These are phyloP conservation scores for Cyclotella sp. DNA, from an alignment of 108 stramenopile genomes.

Conservation along the genomic window DNA sequence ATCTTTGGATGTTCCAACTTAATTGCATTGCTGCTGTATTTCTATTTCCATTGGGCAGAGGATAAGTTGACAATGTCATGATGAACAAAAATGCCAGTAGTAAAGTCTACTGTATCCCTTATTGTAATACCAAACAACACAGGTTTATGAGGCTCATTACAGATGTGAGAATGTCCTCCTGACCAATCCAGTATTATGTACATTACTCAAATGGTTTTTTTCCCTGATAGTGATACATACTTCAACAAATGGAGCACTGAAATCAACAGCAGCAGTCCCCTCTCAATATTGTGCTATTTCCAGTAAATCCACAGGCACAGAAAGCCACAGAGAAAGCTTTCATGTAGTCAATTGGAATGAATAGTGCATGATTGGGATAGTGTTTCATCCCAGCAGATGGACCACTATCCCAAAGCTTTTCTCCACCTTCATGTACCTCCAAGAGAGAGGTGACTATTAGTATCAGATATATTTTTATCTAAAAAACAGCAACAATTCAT, in stretches of 20 bases:
- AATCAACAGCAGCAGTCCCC: constrained; percentile 12
- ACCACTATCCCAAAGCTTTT: constrained; percentile 25
- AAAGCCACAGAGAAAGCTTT: constrained; percentile 22
- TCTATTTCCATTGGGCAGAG: neutral
- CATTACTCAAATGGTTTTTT: neutral
- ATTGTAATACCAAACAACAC: constrained; percentile 17
- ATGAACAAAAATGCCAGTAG: constrained; percentile 14
- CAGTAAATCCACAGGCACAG: constrained; percentile 26
- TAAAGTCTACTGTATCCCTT: neutral
- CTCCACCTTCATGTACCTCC: neutral
- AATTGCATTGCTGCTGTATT: neutral
- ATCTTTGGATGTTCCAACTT: neutral
- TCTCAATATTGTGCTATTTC: constrained; percentile 2
- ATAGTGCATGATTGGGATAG: constrained; percentile 18
- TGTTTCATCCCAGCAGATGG: constrained; percentile 17
- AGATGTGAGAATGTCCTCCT: constrained; percentile 21
- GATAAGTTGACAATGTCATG: constrained; percentile 6
- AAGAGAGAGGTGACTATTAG: constrained; percentile 8
- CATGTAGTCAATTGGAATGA: constrained; percentile 16
- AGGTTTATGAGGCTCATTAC: constrained; percentile 20
- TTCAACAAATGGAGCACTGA: constrained; percentile 6
- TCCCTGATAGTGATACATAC: constrained; percentile 12
- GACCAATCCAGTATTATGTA: constrained; percentile 17
- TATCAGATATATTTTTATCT: constrained; percentile 30
- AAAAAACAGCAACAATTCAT: no score